Evolutionary conservation across 805 yeast species (phyloP), one percentile per base, ranked within the genome.

Genomic region (Wickerhamomyces kurtzmanii): DNA sequence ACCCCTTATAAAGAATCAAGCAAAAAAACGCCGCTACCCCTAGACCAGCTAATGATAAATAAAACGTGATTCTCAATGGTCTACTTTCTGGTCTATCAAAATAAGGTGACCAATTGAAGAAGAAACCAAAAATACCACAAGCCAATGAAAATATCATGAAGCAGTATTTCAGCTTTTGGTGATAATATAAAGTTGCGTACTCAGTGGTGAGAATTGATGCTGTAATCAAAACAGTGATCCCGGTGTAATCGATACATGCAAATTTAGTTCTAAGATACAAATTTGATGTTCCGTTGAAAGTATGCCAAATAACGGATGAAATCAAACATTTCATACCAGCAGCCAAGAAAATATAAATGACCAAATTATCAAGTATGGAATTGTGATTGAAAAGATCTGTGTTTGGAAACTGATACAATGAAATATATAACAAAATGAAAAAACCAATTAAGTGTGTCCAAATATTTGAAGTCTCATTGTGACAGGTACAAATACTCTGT

Each of bases 181-280:
- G 69, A 39, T 78, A 63, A 47, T 71, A 75, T 29, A 89, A 65
- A 2, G 87, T 67, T 12, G 83, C 71, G 51, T 83, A 86, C 53
- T 89, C 95, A 0, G 89, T 78, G 4, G 94, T 73, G 24, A 91
- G 59, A 25, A 91, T 80, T 3, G 95, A 82, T 11, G 94, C 89
- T 1, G 95, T 80, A 42, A 89, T 87, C 38, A 91, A 59, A 10
- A 86, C 68, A 0, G 96, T 85, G 40, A 89, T 89, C 3, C 98
- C 98, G 6, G 94, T 79, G 53, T 89, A 89, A 57, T 89, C 98
- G 23, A 87, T 74, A 52, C 98, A 91, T 0, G 96, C 96, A 55
- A 82, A 84, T 29, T 73, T 69, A 38, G 75, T 65, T 49, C 95
- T 68, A 37, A 74, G 50, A 13, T 59, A 44, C 24, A 80, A 52